Percentiles rank a stretch among this genome's conserved stretches.
phyloP scores from a whole-genome alignment of 2,329 filamentous ascomycete genomes.

The Colletotrichum tamarilloi region DNA sequence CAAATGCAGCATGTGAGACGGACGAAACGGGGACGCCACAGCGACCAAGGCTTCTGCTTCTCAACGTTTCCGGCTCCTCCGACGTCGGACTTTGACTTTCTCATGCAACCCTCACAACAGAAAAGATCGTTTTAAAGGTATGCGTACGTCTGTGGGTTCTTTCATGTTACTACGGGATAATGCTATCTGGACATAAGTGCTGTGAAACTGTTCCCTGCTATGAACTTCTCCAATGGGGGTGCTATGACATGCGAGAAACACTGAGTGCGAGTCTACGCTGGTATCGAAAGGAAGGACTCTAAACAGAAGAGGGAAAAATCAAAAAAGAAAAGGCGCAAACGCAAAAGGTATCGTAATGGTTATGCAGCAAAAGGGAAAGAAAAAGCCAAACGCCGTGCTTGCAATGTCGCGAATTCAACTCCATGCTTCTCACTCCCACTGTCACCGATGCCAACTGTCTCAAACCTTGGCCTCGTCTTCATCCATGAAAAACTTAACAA shows the following conservation, averaged over 20 bases:
- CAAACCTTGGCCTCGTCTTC: conserved; percentile 46
- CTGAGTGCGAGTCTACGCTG: conserved; percentile 13
- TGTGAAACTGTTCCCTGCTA: background rate
- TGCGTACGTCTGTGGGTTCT: background rate
- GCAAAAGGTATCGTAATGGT: conserved; percentile 12
- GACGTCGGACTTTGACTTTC: background rate
- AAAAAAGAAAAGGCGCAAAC: background rate
- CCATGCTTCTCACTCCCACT: background rate
- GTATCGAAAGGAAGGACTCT: conserved; percentile 13
- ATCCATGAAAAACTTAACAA: conserved; percentile 91
- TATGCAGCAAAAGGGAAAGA: background rate
- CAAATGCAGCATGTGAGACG: too few species aligned
- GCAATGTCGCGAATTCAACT: background rate
- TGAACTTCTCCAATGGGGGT: background rate
- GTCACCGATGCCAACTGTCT: background rate
- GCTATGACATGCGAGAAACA: background rate
- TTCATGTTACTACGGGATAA: too few species aligned
- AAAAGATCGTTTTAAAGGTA: background rate
- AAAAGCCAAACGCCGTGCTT: background rate
- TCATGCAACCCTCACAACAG: background rate
- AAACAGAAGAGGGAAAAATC: background rate
- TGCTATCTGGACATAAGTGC: too few species aligned
- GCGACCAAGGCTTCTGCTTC: background rate
- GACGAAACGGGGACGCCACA: too few species aligned
- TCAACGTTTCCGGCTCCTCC: background rate